Evolutionary conservation across 1,284 basidiomycete species (phyloP).

Genomic region (Lignosus rhinocerotis): DNA sequence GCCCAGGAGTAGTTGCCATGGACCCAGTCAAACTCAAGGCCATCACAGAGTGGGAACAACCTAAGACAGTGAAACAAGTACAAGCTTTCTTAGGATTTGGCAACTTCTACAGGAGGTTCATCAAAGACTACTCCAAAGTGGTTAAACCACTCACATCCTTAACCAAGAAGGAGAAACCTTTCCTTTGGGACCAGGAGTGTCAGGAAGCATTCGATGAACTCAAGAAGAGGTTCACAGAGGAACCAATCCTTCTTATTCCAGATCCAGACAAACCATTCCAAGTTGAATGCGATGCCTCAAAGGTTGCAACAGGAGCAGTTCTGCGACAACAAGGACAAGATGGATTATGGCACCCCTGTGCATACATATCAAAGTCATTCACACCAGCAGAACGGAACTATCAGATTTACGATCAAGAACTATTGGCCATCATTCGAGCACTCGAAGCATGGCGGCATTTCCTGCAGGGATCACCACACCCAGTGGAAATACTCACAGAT

Average conservation of each 20-base stretch:
- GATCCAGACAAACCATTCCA: constrained; percentile 18
- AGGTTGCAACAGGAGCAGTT: constrained; percentile 18
- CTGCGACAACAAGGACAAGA: constrained; percentile 12
- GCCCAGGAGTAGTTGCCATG: constrained; percentile 33
- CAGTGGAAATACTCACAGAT: constrained; percentile 32
- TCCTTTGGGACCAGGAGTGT: constrained; percentile 27
- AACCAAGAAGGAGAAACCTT: constrained; percentile 27
- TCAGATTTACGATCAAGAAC: constrained; percentile 47
- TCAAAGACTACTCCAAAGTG: constrained; percentile 37
- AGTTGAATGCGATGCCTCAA: constrained; percentile 26
- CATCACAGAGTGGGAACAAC: constrained; percentile 38
- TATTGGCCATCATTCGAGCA: constrained; percentile 40
- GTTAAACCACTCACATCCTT: constrained; percentile 32
- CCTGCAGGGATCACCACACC: constrained; percentile 21
- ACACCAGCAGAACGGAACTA: constrained; percentile 41
- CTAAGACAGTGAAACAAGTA: constrained; percentile 30
- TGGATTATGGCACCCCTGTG: constrained; percentile 32
- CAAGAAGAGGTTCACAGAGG: constrained; percentile 28
- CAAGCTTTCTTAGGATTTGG: constrained; percentile 42
- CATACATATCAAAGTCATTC: constrained; percentile 33
- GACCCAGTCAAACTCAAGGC: constrained; percentile 39
- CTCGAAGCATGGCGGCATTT: constrained; percentile 36
- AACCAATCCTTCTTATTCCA: constrained; percentile 23
- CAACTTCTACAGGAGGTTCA: constrained; percentile 46
- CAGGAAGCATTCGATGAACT: constrained; percentile 32